phyloP scores from a whole-genome alignment of 2,329 filamentous ascomycete genomes.

The Magnaporthales sp. region DNA sequence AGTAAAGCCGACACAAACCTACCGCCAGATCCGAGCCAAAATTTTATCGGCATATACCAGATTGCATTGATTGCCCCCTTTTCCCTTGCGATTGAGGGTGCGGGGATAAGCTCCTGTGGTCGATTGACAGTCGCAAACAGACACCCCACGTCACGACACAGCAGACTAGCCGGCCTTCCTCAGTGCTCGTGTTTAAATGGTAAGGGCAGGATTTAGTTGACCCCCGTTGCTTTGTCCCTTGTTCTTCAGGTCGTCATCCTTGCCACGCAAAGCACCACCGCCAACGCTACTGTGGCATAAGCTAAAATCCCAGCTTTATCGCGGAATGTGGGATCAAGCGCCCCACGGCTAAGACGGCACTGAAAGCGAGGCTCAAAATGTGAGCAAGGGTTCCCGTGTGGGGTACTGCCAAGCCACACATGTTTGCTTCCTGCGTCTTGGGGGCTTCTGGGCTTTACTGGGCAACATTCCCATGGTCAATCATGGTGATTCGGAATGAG shows the following conservation, averaged over 20 bases:
- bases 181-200: too few relatives aligned
- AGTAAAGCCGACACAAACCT: not conserved
- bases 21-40: not conserved
- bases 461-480: not conserved
- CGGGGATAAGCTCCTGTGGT: too few relatives aligned
- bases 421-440: not conserved
- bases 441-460: not conserved
- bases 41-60: not conserved
- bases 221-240: not conserved
- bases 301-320: not conserved
- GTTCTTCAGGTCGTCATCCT: not conserved
- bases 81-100: too few relatives aligned
- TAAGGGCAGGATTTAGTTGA: too few relatives aligned
- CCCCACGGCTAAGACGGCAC: not conserved
- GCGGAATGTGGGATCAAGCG: not conserved
- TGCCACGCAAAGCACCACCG: not conserved
- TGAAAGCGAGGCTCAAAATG: not conserved
- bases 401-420: not conserved
- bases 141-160: too few relatives aligned
- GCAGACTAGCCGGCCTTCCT: too few relatives aligned
- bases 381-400: not conserved
- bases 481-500: not conserved
- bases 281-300: not conserved
- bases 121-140: too few relatives aligned
- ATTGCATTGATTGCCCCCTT: too few relatives aligned